phyloP scores from a whole-genome alignment of 2,329 filamentous ascomycete species.

The Dissoconium aciculare region DNA sequence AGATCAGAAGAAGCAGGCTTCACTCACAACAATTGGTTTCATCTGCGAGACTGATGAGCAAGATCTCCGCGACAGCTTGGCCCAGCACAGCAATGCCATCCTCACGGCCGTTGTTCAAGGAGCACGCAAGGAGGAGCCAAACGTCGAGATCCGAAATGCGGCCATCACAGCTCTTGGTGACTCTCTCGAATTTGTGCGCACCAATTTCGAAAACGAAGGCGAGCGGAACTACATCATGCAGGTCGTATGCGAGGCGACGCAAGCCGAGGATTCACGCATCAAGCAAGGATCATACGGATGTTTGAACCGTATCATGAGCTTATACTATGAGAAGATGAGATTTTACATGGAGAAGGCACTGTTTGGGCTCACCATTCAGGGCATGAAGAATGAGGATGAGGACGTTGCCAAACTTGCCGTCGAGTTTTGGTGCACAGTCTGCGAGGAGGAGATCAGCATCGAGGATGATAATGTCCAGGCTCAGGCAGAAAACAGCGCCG shows the following conservation, averaged over 20 bases:
- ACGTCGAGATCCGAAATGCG: conserved; percentile 76
- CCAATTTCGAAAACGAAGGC: conserved; percentile 98
- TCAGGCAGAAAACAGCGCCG: conserved; percentile 57
- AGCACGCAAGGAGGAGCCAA: conserved; percentile 88
- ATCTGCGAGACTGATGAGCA: conserved; percentile 91
- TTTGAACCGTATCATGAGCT: conserved; percentile 93
- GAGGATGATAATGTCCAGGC: conserved; percentile 84
- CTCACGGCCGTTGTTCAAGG: conserved; percentile 95
- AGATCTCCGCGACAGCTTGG: conserved; percentile 66
- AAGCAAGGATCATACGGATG: conserved; percentile 95
- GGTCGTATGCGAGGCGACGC: conserved; percentile 96
- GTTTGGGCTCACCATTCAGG: conserved; percentile 90
- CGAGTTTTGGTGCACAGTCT: conserved; percentile 99
- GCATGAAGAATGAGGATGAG: conserved; percentile 96
- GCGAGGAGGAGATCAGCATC: conserved; percentile 94
- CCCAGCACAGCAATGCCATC: conserved; percentile 89
- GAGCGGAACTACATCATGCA: conserved; percentile 99
- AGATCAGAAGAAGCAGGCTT: conserved; percentile 85
- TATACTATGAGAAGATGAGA: conserved; percentile 99
- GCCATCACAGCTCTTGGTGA: conserved; percentile 90
- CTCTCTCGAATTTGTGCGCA: conserved; percentile 91
- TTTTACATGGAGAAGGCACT: conserved; percentile 99
- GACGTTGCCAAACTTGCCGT: conserved; percentile 96
- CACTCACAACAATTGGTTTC: conserved; percentile 90
- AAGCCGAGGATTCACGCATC: conserved; percentile 78